A percentile compares a stretch with the other conserved stretches of the same genome.
These are phyloP conservation scores for Tremellales sp. DNA, from an alignment of 1,284 basidiomycete genomes.

Conservation along the genomic window DNA sequence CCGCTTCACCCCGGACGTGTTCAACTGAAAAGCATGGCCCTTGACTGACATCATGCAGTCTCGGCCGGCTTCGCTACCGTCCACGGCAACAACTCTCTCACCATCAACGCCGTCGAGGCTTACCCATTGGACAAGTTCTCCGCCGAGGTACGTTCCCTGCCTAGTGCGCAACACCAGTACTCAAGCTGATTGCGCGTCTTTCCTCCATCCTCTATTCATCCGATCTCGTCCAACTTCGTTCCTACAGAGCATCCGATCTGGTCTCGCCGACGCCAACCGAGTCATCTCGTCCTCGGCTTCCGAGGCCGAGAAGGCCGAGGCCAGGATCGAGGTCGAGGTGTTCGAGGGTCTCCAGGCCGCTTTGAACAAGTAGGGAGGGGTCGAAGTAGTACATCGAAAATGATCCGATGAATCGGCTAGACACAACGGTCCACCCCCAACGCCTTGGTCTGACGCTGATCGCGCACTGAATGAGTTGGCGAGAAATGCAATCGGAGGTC, in stretches of 20 bases:
- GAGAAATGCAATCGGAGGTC: no score
- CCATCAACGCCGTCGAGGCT: conserved; percentile 96
- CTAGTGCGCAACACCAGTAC: background rate
- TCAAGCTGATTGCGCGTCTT: conserved; percentile 14
- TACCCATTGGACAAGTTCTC: conserved; percentile 79
- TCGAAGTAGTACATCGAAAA: background rate
- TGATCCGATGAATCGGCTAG: background rate
- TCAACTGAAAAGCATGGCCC: background rate
- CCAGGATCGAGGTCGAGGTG: conserved; percentile 91
- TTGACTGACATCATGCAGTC: conserved; percentile 56
- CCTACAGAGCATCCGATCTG: conserved; percentile 78
- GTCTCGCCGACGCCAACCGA: conserved; percentile 83
- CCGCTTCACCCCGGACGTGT: no score
- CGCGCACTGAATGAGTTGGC: no score
- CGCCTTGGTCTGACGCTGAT: no score
- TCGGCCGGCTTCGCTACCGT: conserved; percentile 97
- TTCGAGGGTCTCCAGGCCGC: conserved; percentile 93
- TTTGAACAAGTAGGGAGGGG: conserved; percentile 39
- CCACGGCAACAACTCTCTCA: conserved; percentile 94
- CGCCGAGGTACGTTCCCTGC: conserved; percentile 31
- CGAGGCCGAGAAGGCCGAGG: conserved; percentile 91
- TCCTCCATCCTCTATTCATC: background rate
- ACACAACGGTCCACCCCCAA: no score
- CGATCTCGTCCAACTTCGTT: background rate
- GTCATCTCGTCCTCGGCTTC: conserved; percentile 76